phyloP scores from a whole-genome alignment of 768 basidiomycete species.

The Clathrus columnatus region DNA sequence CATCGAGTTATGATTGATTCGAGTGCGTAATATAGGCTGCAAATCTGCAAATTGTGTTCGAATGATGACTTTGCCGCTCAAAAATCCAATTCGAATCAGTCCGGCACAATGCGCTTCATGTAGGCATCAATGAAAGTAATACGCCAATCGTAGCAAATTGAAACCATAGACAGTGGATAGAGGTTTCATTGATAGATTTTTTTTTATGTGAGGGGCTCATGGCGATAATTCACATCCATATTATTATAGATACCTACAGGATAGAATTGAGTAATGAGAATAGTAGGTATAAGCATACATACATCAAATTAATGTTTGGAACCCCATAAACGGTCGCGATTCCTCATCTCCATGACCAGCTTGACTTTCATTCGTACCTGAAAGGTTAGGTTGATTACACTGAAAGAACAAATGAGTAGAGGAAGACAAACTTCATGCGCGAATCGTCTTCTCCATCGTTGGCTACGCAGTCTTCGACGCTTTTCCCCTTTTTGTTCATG shows the following conservation, averaged over 20 bases:
- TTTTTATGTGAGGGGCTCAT: constrained; percentile 10
- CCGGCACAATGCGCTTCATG: constrained; percentile 36
- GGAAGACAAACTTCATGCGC: constrained; percentile 56
- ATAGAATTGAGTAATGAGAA: constrained; percentile 31
- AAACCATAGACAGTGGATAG: neutral
- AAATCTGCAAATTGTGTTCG: constrained; percentile 36
- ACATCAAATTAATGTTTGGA: constrained; percentile 6
- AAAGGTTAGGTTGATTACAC: constrained; percentile 13
- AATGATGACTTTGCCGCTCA: constrained; percentile 58
- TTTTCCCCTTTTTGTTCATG: constrained; percentile 83
- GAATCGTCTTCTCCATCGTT: constrained; percentile 74
- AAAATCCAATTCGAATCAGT: constrained; percentile 65
- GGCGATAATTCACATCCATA: constrained; percentile 12
- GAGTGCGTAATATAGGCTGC: constrained; percentile 8
- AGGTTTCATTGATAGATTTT: constrained; percentile 9
- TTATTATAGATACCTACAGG: constrained; percentile 20
- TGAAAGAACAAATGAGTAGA: constrained; percentile 7
- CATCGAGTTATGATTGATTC: neutral
- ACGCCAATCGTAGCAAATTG: constrained; percentile 16
- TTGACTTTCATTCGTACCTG: constrained; percentile 81
- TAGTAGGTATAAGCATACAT: constrained; percentile 6
- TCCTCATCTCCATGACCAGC: constrained; percentile 58
- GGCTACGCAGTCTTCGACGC: constrained; percentile 61
- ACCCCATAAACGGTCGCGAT: constrained; percentile 9
- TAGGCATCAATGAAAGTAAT: constrained; percentile 13